Base-by-base conservation (phyloP, 345 rosid species). In the Toxicodendron radicans region DNA sequence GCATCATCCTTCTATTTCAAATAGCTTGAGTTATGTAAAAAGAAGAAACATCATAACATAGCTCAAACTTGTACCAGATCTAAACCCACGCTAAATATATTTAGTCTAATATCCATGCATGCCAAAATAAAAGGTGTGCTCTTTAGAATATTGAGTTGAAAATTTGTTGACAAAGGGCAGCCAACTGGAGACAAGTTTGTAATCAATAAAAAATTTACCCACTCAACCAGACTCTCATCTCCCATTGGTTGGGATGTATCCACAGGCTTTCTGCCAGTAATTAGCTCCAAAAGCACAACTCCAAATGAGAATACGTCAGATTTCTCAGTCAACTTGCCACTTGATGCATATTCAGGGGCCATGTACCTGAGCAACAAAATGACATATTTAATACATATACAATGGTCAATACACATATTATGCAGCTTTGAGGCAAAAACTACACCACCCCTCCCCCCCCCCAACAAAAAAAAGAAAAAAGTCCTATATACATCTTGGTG, bases 271-370 rank as follows among this genome's bases (percentile, higher is more conserved):
- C 95, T 84, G 85, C 99, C 99, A 45, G 99, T 95, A 76, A 95
- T 85, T 68, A 95, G 89, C 87, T 95, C 99, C 80, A 95, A 81
- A 77, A 95, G 88, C 82, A 95, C 95, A 69, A 95, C 99, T 51
- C 99, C 99, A 48, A 82, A 95, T 0, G 98, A 95, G 89, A 85
- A 92, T 1, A 95, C 96, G 72, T 95, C 99, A 62, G 99, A 95
- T 83, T 95, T 92, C 80, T 95, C 99, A 0, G 98, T 92, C 82
- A 95, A 79, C 82, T 92, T 95, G 27, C 99, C 99, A 76, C 96
- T 95, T 74, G 93, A 83, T 83, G 97, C 99, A 87, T 95, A 95
- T 80, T 95, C 99, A 70, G 97, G 99, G 80, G 99, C 99, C 94
- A 95, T 82, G 79, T 95, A 95, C 78, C 99, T 95, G 88, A 65